Conservation (phyloP, 1,284 basidiomycete species). For the Kalmanozyma brasiliensis region DNA sequence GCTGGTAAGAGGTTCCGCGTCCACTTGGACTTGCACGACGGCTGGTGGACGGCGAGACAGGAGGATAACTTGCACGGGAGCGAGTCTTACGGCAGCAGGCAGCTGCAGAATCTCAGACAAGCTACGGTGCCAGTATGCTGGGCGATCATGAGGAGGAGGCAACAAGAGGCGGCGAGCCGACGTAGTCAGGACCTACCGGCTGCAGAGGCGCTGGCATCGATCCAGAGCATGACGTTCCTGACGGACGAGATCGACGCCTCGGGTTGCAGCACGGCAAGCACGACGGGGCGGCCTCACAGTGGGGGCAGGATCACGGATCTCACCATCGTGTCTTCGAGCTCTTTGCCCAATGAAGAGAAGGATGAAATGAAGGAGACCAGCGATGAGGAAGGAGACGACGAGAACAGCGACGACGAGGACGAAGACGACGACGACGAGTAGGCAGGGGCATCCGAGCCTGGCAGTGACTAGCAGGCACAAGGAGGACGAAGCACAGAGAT, state of each 20-base stretch:
- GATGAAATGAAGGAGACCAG: not conserved
- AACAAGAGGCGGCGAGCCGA: not conserved
- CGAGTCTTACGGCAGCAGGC: no score
- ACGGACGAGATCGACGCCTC: not conserved
- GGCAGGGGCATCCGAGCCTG: not conserved
- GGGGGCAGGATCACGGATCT: not conserved
- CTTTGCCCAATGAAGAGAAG: not conserved
- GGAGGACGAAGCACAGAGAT: not conserved
- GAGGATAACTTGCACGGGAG: not conserved
- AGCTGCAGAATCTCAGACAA: no score
- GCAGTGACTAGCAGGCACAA: not conserved
- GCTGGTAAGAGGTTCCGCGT: not conserved
- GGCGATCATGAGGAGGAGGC: not conserved
- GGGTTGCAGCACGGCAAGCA: not conserved
- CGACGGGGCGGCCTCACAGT: not conserved
- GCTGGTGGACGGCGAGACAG: not conserved
- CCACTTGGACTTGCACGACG: no score
- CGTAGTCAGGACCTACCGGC: not conserved
- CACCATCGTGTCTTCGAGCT: not conserved
- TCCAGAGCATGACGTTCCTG: slow-evolving; percentile 14
- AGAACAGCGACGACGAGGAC: not conserved
- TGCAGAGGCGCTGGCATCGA: slow-evolving; percentile 16
- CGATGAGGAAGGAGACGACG: not conserved
- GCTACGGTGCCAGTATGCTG: not conserved
- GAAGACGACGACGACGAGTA: not conserved